Evolutionary conservation across 768 basidiomycete species (phyloP), one percentile per base, ranked within the genome.

Genomic region (Rubroboletus pulcherrimus): DNA sequence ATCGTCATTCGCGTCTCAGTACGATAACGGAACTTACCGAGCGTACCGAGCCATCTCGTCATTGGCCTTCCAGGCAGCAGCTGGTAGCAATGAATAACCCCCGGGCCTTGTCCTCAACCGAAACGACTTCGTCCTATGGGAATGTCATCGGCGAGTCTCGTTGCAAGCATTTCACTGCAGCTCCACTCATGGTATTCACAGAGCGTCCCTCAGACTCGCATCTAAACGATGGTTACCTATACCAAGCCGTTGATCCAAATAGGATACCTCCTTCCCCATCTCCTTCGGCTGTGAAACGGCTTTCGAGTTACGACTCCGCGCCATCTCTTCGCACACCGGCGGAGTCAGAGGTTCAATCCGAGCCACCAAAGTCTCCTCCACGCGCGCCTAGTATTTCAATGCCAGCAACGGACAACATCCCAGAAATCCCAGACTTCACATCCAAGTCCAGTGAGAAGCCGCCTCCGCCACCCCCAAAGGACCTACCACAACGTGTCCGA

Each of bases 11-110:
- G 33, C 75, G 73, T 51, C 71, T 89, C 55, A 86, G 81, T 55
- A 86, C 84, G 5, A 91, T 91, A 56, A 77, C 80, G 24, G 88
- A 91, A 71, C 72, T 68, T 44, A 85, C 86, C 15, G 88, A 90
- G 65, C 76, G 77, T 34, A 84, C 87, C 35, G 86, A 84, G 58
- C 73, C 77, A 35, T 81, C 82, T 14, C 75, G 77, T 15, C 73
- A 74, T 40, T 79, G 78, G 75, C 75, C 75, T 30, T 73, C 77
- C 30, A 71, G 71, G 39, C 75, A 74, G 49, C 74, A 75, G 39
- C 70, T 76, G 31, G 59, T 71, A 33, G 65, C 72, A 39, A 73
- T 76, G 53, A 72, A 74, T 53, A 72, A 73, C 21, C 74, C 76
- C 14, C 76, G 76, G 31, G 72, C 78, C 21, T 66, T 63, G 38